phyloP scores from a whole-genome alignment of 1,139 yeast species.

The Blastobotrys raffinosifermentans region DNA sequence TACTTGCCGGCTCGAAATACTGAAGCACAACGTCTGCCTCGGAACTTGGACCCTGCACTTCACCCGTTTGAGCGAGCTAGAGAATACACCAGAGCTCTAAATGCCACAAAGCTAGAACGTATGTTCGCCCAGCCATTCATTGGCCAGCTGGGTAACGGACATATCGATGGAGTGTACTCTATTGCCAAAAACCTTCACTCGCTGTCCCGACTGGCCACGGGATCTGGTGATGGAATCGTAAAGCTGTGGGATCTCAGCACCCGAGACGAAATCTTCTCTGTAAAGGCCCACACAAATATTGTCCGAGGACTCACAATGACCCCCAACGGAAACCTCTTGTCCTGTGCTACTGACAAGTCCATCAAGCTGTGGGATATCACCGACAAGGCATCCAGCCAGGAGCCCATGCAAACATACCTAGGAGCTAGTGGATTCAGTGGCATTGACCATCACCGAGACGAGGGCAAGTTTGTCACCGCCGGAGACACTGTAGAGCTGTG shows the following conservation, averaged over 20 bases:
- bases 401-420: conserved; percentile 58
- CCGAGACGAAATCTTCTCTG: conserved; percentile 66
- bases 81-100: conserved; percentile 90
- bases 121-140: conserved; percentile 98
- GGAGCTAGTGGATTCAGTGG: conserved; percentile 85
- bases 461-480: conserved; percentile 79
- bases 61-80: conserved; percentile 97
- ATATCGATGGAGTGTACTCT: conserved; percentile 89
- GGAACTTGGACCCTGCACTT: conserved; percentile 88
- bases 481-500: conserved; percentile 85
- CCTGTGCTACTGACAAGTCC: conserved; percentile 90
- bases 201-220: conserved; percentile 76
- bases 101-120: conserved; percentile 91
- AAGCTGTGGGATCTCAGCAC: conserved; percentile 87
- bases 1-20: conserved; percentile 89
- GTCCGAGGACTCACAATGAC: conserved; percentile 84
- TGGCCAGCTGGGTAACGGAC: conserved; percentile 93
- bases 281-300: conserved; percentile 87
- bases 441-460: conserved; percentile 77
- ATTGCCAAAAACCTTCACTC: conserved; percentile 72
- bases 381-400: conserved; percentile 22
- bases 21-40: conserved; percentile 79
- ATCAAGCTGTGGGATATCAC: conserved; percentile 69
- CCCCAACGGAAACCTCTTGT: conserved; percentile 57
- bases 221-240: conserved; percentile 91